Evolutionary conservation across 805 yeast species (phyloP).

Genomic region (Lipomyces anomalus): DNA sequence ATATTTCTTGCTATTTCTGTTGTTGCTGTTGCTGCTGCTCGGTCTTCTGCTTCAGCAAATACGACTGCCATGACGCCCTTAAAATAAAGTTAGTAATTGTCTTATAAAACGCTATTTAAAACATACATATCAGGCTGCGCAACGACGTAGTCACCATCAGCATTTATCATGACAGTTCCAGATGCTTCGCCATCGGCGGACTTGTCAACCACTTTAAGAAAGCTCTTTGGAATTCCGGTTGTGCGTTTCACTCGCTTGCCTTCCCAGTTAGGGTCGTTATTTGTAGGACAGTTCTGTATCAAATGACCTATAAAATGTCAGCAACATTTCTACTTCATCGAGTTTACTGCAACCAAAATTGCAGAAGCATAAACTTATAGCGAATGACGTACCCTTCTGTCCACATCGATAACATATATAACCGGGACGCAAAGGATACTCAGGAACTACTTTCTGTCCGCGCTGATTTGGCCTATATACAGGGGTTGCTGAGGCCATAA

Average conservation of each 20-base stretch:
- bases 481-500: constrained; percentile 74
- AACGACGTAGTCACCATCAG: constrained; percentile 90
- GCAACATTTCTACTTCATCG: not conserved
- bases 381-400: constrained; percentile 48
- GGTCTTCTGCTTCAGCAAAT: constrained; percentile 13
- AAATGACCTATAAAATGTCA: constrained; percentile 55
- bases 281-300: constrained; percentile 93
- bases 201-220: constrained; percentile 77
- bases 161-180: constrained; percentile 67
- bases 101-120: not conserved
- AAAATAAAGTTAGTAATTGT: not conserved
- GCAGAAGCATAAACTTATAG: not conserved
- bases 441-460: constrained; percentile 35
- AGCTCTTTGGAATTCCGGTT: constrained; percentile 95
- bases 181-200: constrained; percentile 45
- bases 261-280: constrained; percentile 87
- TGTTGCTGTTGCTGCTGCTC: not conserved
- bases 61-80: constrained; percentile 21
- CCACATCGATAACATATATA: constrained; percentile 97
- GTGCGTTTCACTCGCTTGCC: constrained; percentile 86
- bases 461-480: constrained; percentile 42
- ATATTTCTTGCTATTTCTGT: no score
- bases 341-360: not conserved
- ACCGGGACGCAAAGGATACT: constrained; percentile 88
- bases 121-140: constrained; percentile 77